A percentile compares a stretch with the other conserved stretches of the same genome.
Evolutionary conservation across 305 asterid species (phyloP).

Genomic region (Fraxinus platypoda): DNA sequence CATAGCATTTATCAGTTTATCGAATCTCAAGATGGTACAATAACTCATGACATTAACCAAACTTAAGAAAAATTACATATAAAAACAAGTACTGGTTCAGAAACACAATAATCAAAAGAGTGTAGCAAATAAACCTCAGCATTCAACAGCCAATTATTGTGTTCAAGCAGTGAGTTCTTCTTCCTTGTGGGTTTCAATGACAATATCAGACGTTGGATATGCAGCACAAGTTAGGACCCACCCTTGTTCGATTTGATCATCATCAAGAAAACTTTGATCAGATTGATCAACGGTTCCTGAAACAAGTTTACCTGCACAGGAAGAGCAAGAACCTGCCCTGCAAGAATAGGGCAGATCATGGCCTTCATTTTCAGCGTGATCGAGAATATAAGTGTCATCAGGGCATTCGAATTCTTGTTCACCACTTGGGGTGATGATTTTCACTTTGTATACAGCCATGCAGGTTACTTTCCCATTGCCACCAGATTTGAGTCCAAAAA

Average conservation of each 20-base stretch:
- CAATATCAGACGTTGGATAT: slow-evolving; percentile 49
- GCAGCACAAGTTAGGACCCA: slow-evolving; percentile 80
- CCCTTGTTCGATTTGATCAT: slow-evolving; percentile 44
- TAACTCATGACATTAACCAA: background rate
- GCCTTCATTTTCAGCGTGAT: slow-evolving; percentile 62
- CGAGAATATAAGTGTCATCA: slow-evolving; percentile 56
- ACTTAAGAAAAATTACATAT: background rate
- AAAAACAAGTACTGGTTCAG: background rate
- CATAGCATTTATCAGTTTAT: background rate
- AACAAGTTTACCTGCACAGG: slow-evolving; percentile 66
- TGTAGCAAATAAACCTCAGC: background rate
- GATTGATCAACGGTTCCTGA: slow-evolving; percentile 68
- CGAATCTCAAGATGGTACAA: background rate
- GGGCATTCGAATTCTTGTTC: slow-evolving; percentile 36
- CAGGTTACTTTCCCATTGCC: slow-evolving; percentile 45
- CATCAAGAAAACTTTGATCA: slow-evolving; percentile 71
- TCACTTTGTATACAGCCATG: slow-evolving; percentile 70
- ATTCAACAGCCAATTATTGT: background rate
- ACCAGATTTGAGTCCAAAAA: slow-evolving; percentile 49
- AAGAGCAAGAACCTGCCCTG: slow-evolving; percentile 87
- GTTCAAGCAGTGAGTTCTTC: slow-evolving; percentile 42
- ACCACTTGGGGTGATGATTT: slow-evolving; percentile 60
- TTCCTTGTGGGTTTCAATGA: slow-evolving; percentile 74
- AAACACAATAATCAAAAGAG: background rate
- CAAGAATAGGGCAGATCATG: slow-evolving; percentile 74